Evolutionary conservation across 192 early-diverging fungal genomes (phyloP), one percentile per base, ranked within the genome.

Genomic region (Mortierella hygrophila): DNA sequence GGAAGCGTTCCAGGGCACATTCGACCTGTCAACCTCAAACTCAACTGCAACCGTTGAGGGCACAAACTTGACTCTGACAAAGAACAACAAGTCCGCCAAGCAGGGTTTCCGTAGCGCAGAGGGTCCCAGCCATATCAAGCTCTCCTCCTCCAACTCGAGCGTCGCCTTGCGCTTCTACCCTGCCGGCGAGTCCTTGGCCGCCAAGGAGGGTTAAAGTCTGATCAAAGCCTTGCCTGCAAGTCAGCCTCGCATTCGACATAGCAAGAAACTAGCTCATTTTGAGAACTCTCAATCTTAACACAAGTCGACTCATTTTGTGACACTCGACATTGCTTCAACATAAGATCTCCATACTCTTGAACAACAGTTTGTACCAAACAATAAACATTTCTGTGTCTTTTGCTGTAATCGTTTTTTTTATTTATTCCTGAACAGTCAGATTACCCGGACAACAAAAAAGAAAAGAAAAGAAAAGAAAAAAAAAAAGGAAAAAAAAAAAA

Each of bases 1-100:
- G 37, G 84, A 86, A 16, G 84, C 77, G 1, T 86, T 86, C 38
- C 23, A 78, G 0, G 84, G 84, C 15, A n/a, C 46, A 10, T 86
- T 86, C 41, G 63, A 73, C 16, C 2, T 86, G 26, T 71, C 72
- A 0, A 86, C 84, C 11, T 70, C 47, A 63, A 74, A 86, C 29
- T 49, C 63, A 5, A n/a, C 23, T 0, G 42, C 79, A 11, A 72
- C 35, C 3, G 79, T 86, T 37, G 79, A 86, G 54, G 84, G 84
- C 6, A 40, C 84, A 4, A 41, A 86, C 16, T 10, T 86, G 29
- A 44, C 18, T 1, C 32, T 86, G 21, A 71, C 74, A 8, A 35
- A 74, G 18, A 60, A 78, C 65, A 86, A 47, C 13, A 86, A 77
- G 49, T 32, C 42, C 0, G 29, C 71, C 60, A 86, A 86, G 76